These are phyloP conservation scores for Oryza punctata DNA, from an alignment of 176 grass and related monocot species.

Conservation along the genomic window DNA sequence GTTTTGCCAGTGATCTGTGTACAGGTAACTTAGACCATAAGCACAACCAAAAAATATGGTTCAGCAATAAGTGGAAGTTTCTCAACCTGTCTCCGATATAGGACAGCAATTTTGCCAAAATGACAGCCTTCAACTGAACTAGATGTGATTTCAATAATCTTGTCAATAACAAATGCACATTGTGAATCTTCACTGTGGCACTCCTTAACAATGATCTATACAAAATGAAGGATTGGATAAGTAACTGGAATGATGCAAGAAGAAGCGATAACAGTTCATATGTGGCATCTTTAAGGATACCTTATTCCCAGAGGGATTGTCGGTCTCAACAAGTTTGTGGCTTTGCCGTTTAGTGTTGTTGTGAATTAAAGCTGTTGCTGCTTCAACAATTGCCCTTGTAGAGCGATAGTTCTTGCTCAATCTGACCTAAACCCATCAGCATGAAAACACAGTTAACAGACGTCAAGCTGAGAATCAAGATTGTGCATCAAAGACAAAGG, in stretches of 20 bases:
- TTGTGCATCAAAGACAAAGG: background rate
- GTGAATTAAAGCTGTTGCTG: conserved; percentile 84
- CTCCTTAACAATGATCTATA: conserved; percentile 87
- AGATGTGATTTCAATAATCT: conserved; percentile 88
- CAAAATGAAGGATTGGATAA: conserved; percentile 37
- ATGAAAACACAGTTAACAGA: conserved; percentile 33
- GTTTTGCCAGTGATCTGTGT: conserved; percentile 88
- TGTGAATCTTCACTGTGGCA: conserved; percentile 90
- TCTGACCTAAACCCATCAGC: conserved; percentile 69
- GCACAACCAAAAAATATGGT: conserved; percentile 38
- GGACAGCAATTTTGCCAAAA: conserved; percentile 77
- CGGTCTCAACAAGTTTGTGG: conserved; percentile 77
- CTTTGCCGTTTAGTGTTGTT: conserved; percentile 70
- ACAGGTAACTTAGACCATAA: conserved; percentile 33
- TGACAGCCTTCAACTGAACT: conserved; percentile 47
- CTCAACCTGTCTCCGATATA: conserved; percentile 89
- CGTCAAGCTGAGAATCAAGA: background rate
- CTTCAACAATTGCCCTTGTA: conserved; percentile 85
- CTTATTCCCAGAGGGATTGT: conserved; percentile 81
- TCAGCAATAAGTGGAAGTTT: conserved; percentile 7
- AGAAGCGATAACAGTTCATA: background rate
- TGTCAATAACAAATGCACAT: conserved; percentile 94
- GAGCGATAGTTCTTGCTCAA: conserved; percentile 94
- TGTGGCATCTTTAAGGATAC: conserved; percentile 50
- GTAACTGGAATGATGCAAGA: conserved; percentile 22